These are phyloP conservation scores for Parathielavia hyrcaniae DNA, from an alignment of 495 filamentous ascomycete genomes.

Conservation along the genomic window DNA sequence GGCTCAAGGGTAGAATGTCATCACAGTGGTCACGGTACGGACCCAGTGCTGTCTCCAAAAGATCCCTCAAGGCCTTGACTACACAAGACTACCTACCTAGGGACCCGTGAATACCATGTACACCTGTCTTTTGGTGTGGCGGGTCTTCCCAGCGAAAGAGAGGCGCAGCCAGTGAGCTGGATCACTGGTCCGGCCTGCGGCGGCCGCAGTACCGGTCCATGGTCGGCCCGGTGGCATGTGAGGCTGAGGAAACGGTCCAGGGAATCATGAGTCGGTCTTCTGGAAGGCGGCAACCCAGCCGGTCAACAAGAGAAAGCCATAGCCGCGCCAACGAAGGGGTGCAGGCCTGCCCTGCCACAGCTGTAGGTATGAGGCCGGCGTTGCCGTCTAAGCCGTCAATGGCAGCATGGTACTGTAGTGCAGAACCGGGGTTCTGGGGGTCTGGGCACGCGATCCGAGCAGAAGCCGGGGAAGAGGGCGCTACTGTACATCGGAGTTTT, in stretches of 20 bases:
- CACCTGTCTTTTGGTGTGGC: neutral
- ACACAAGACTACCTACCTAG: too few species aligned
- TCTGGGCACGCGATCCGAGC: slow-evolving; percentile 2
- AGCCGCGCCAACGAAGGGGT: neutral
- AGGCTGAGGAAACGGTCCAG: slow-evolving; percentile 12
- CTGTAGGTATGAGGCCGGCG: neutral
- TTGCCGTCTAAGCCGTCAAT: neutral
- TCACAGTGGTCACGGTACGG: too few species aligned
- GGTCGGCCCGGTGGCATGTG: slow-evolving; percentile 22
- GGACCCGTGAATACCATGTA: neutral
- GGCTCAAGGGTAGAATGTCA: neutral
- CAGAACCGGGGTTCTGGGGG: neutral
- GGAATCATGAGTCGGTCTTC: too few species aligned
- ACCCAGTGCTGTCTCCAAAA: too few species aligned
- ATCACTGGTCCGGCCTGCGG: neutral
- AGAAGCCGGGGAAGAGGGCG: neutral
- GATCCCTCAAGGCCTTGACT: too few species aligned
- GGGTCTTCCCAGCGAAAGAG: slow-evolving; percentile 8
- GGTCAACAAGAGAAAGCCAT: neutral
- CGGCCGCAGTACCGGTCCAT: slow-evolving; percentile 13
- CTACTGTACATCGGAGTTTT: slow-evolving; percentile 21
- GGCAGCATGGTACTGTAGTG: neutral
- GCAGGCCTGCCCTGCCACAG: neutral
- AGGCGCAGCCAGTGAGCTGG: slow-evolving; percentile 17
- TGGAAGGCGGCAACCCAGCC: neutral